Base-by-base conservation (phyloP, 2,329 filamentous ascomycete genomes). In the Aspergillus udagawae region DNA sequence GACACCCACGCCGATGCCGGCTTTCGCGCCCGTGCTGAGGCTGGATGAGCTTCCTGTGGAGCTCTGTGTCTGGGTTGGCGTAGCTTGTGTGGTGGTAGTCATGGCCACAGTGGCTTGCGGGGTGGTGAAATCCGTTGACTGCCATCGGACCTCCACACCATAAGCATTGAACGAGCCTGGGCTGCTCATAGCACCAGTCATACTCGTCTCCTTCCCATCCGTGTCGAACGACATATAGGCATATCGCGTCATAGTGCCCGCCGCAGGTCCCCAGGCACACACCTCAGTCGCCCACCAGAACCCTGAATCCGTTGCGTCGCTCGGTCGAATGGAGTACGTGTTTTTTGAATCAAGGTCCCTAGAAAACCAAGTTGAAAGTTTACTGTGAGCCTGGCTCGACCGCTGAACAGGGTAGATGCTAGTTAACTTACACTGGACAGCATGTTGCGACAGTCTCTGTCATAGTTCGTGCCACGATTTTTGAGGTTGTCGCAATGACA, bases 401-500 rank as follows among this genome's bases (percentile, higher is more conserved):
- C 17, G 17, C 4, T 41, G 35, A 41, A 28, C 27, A 9, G 10
- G 35, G 10, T 41, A 12, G 5, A 41, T 41, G 4, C 35, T 9
- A 41, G 35, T 41, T 10, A 9, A 27, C 51, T 20, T 47, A 53
- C 51, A 41, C 45, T 5, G 53, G 53, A 41, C 49, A 55, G 21
- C 53, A 55, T 17, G 53, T 55, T 20, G 49, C 53, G 20, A n/a
- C 28, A 20, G 49, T 55, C 28, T 55, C 53, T 7, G 53, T 51
- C 41, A 52, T 8, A 4, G 38, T 38, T 3, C 49, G 49, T n/a
- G 47, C 20, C 6, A 12, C 32, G 4, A 25, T 12, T 6, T 49
- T 10, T 3, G 27, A 20, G 14, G 35, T 41, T 14, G 42, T 44
- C 3, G 53, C 53, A 2, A 35, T 41, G 5, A n/a, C 27, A 28